Percentiles rank a stretch among this genome's conserved stretches.
phyloP scores from a whole-genome alignment of 169 alveolate species.

The Sarcocystis neurona region DNA sequence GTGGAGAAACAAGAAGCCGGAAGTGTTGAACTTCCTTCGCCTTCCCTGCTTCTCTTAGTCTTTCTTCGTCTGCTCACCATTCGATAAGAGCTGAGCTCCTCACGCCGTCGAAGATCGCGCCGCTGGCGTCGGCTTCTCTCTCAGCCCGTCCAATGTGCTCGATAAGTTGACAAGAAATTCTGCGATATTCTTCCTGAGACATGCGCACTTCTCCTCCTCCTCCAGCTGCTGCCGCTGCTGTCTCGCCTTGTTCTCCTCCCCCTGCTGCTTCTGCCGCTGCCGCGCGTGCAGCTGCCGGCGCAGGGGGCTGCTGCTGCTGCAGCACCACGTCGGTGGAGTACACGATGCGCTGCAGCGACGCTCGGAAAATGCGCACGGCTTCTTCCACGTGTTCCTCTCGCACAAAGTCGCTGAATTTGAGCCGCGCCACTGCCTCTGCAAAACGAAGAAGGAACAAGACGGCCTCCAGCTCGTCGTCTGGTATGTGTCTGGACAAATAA shows the following conservation, averaged over 20 bases:
- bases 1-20: background rate
- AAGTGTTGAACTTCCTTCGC: background rate
- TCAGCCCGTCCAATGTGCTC: conserved; percentile 33
- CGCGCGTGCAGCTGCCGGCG: too few relatives aligned
- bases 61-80: conserved; percentile 2
- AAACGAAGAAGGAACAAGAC: background rate
- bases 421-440: conserved; percentile 61
- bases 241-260: background rate
- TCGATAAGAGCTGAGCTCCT: conserved; percentile 28
- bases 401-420: conserved; percentile 55
- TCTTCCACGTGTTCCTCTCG: conserved; percentile 41
- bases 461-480: too few relatives aligned
- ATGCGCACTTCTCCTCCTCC: conserved; percentile 11
- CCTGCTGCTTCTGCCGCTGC: conserved; percentile 27
- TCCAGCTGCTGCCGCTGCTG: background rate
- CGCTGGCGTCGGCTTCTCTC: background rate
- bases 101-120: conserved; percentile 29
- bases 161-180: conserved; percentile 39
- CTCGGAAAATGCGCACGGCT: conserved; percentile 47
- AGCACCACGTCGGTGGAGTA: conserved; percentile 39
- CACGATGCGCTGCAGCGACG: conserved; percentile 54
- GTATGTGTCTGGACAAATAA: too few relatives aligned
- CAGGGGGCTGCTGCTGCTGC: background rate
- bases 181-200: conserved; percentile 43
- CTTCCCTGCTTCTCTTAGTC: background rate